Percentiles rank a stretch among this genome's conserved stretches.
Conservation (phyloP, 148 eudicot species). For the Rhododendron ferrugineum region DNA sequence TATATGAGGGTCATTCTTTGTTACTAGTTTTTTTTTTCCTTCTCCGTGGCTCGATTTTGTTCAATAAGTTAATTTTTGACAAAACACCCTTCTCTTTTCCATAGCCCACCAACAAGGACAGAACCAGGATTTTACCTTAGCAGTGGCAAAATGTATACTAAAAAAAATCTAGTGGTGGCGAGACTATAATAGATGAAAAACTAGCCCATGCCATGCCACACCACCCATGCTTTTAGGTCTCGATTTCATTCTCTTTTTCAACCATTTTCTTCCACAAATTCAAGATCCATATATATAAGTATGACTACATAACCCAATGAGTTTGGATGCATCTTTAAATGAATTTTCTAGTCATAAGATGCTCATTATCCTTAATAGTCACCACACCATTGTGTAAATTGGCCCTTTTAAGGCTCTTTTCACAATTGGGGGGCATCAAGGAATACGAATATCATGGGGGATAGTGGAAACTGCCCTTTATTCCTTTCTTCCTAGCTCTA, state of each 20-base stretch:
- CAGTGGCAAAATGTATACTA: too few species aligned
- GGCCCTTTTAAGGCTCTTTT: not conserved
- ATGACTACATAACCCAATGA: not conserved
- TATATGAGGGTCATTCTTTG: too few species aligned
- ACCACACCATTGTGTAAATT: not conserved
- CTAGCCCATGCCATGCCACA: too few species aligned
- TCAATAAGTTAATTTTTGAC: not conserved
- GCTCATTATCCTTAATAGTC: slow-evolving; percentile 1
- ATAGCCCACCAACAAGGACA: too few species aligned
- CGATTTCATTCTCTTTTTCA: not conserved
- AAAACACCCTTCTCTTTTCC: too few species aligned
- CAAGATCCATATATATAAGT: not conserved
- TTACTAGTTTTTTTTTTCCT: too few species aligned
- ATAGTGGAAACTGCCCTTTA: slow-evolving; percentile 8
- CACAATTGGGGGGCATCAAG: not conserved
- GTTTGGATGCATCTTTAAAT: not conserved
- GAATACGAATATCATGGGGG: not conserved
- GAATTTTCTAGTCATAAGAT: not conserved
- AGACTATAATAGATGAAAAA: too few species aligned
- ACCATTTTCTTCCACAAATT: not conserved
- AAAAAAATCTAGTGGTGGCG: too few species aligned
- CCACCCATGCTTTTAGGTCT: too few species aligned
- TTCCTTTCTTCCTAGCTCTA: slow-evolving; percentile 6
- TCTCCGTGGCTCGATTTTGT: too few species aligned
- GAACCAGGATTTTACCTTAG: too few species aligned